phyloP scores from a whole-genome alignment of 2,329 filamentous ascomycete species.

The Apiospora koreana region DNA sequence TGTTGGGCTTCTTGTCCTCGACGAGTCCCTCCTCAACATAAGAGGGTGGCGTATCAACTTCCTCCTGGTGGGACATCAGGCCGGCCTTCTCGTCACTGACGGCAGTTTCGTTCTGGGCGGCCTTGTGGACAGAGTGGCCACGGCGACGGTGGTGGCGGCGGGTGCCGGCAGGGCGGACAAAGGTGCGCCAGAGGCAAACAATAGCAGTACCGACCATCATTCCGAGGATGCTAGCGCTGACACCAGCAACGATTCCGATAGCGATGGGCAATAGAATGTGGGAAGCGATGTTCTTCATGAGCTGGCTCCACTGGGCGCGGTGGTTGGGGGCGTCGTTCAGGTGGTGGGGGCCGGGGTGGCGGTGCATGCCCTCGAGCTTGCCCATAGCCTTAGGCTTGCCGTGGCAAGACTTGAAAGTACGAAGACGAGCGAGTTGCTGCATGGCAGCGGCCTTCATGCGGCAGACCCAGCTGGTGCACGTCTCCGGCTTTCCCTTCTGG shows the following conservation, averaged over 20 bases:
- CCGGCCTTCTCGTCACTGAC: slow-evolving; percentile 51
- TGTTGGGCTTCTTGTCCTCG: slow-evolving; percentile 31
- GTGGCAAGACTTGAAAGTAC: slow-evolving; percentile 41
- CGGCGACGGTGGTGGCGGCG: slow-evolving; percentile 33
- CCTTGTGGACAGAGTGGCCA: slow-evolving; percentile 35
- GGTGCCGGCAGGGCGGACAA: slow-evolving; percentile 44
- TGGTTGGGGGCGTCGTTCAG: slow-evolving; percentile 11
- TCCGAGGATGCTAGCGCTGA: slow-evolving; percentile 66
- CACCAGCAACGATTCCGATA: slow-evolving; percentile 68
- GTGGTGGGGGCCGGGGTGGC: slow-evolving; percentile 21
- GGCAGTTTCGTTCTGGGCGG: slow-evolving; percentile 37
- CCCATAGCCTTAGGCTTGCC: slow-evolving; percentile 31
- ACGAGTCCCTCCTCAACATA: slow-evolving; percentile 28
- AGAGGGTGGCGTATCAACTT: slow-evolving; percentile 30
- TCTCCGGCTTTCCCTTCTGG: slow-evolving; percentile 28
- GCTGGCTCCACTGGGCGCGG: slow-evolving; percentile 42
- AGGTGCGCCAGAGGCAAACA: slow-evolving; percentile 58
- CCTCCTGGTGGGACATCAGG: slow-evolving; percentile 44
- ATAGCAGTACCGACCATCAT: slow-evolving; percentile 66
- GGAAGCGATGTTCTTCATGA: slow-evolving; percentile 57
- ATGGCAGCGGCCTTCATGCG: slow-evolving; percentile 52
- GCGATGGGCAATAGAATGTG: slow-evolving; percentile 69
- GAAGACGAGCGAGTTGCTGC: slow-evolving; percentile 40
- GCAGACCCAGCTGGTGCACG: slow-evolving; percentile 49
- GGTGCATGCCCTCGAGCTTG: slow-evolving; percentile 25